A percentile compares a stretch with the other conserved stretches of the same genome.
phyloP scores from a whole-genome alignment of 176 grass and related monocot species.

The Poa pratensis region DNA sequence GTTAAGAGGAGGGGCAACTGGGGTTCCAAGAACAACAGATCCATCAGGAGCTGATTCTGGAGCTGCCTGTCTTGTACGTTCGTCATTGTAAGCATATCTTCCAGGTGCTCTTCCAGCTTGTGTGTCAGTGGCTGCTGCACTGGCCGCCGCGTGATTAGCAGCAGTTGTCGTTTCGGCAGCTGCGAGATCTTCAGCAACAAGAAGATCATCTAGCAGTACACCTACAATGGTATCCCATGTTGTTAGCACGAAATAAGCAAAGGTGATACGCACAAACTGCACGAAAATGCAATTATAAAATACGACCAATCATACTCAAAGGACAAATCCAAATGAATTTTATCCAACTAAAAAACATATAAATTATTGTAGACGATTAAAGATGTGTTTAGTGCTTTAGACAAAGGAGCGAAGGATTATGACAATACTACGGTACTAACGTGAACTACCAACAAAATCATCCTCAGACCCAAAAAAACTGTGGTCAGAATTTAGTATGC shows the following conservation, averaged over 20 bases:
- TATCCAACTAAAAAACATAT: conserved; percentile 13
- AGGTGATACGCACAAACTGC: neutral
- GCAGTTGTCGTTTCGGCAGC: conserved; percentile 91
- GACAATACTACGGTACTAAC: neutral
- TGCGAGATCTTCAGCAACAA: conserved; percentile 97
- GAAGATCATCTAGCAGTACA: conserved; percentile 96
- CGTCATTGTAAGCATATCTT: conserved; percentile 68
- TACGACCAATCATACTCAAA: neutral
- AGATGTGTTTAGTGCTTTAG: neutral
- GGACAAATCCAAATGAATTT: conserved; percentile 13
- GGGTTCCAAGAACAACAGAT: conserved; percentile 89
- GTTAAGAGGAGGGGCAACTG: conserved; percentile 96
- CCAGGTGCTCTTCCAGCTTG: conserved; percentile 63
- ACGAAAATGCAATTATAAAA: conserved; percentile 22
- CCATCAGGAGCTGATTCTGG: conserved; percentile 70
- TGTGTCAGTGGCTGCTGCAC: conserved; percentile 67
- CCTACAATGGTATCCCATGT: conserved; percentile 54
- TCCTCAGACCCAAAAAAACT: neutral
- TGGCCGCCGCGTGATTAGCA: conserved; percentile 85
- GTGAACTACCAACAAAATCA: conserved; percentile 23
- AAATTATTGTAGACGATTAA: neutral
- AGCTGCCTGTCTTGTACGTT: conserved; percentile 61
- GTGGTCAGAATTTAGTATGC: neutral
- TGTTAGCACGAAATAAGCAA: conserved; percentile 31
- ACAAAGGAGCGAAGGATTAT: conserved; percentile 32